Conservation (phyloP, 768 basidiomycete species). For the Scleroderma citrinum region DNA sequence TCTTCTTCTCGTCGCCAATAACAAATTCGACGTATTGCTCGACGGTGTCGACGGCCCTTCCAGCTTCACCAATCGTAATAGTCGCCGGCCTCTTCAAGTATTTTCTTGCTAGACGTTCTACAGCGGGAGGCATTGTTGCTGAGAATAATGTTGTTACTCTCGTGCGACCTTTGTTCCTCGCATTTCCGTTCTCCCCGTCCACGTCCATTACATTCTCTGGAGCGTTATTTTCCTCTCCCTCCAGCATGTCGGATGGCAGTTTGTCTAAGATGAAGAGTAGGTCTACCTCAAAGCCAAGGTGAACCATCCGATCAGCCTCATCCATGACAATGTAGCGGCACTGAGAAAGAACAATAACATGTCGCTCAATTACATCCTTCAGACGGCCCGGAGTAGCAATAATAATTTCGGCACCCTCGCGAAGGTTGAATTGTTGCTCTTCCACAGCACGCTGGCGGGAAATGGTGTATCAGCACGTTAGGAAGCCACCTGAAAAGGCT, state of each 20-base stretch:
- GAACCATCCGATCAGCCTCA: constrained; percentile 98
- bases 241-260: constrained; percentile 81
- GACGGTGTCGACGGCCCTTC: constrained; percentile 96
- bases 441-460: constrained; percentile 74
- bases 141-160: constrained; percentile 96
- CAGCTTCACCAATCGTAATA: constrained; percentile 97
- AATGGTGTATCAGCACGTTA: constrained; percentile 10
- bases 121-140: constrained; percentile 97
- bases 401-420: constrained; percentile 98
- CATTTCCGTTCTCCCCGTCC: constrained; percentile 53
- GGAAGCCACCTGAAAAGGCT: not conserved
- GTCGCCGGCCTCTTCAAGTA: constrained; percentile 90
- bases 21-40: constrained; percentile 96
- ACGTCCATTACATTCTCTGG: constrained; percentile 66
- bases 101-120: constrained; percentile 90
- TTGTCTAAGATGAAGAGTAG: constrained; percentile 93
- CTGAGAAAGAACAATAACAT: constrained; percentile 91
- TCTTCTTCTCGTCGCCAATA: constrained; percentile 92
- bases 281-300: constrained; percentile 93
- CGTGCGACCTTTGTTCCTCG: constrained; percentile 56
- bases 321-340: constrained; percentile 99
- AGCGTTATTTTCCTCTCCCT: constrained; percentile 66
- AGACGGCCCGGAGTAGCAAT: constrained; percentile 98
- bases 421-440: constrained; percentile 95
- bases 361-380: constrained; percentile 95